phyloP scores from a whole-genome alignment of 2,329 filamentous ascomycete genomes.

The Xylaria sp. region DNA sequence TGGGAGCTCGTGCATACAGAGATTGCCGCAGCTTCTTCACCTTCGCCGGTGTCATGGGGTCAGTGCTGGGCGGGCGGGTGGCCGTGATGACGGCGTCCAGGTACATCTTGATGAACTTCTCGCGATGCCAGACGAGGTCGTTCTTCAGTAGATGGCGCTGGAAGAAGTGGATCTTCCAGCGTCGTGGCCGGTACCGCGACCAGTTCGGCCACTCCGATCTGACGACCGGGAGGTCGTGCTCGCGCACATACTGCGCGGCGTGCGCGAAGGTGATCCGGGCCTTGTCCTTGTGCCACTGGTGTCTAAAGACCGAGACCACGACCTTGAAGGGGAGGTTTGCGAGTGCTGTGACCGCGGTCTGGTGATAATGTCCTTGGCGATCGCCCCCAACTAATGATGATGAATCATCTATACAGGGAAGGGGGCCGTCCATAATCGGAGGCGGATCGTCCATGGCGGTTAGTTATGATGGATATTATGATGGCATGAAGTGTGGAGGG shows the following conservation, averaged over 20 bases:
- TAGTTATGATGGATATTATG: slow-evolving; percentile 1
- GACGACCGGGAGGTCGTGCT: slow-evolving; percentile 12
- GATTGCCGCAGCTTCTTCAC: slow-evolving; percentile 7
- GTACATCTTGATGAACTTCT: slow-evolving; percentile 22
- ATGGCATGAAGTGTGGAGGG: slow-evolving; percentile 6
- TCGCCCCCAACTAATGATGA: neutral
- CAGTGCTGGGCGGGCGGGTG: slow-evolving; percentile 17
- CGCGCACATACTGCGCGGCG: slow-evolving; percentile 27
- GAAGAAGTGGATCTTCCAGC: slow-evolving; percentile 12
- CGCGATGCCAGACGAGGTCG: slow-evolving; percentile 24
- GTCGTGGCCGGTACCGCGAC: slow-evolving; percentile 17
- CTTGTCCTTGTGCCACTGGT: slow-evolving; percentile 34
- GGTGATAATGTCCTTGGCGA: slow-evolving; percentile 15
- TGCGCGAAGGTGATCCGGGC: slow-evolving; percentile 30
- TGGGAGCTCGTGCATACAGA: slow-evolving; percentile 7
- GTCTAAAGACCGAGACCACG: slow-evolving; percentile 25
- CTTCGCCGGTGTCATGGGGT: slow-evolving; percentile 9
- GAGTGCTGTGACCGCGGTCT: slow-evolving; percentile 27
- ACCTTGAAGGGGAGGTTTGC: slow-evolving; percentile 29
- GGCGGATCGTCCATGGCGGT: slow-evolving; percentile 14
- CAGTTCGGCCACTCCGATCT: slow-evolving; percentile 17
- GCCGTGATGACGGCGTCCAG: slow-evolving; percentile 17
- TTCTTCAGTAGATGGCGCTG: slow-evolving; percentile 10
- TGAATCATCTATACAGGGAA: slow-evolving; percentile 9
- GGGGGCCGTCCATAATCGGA: slow-evolving; percentile 17